Evolutionary conservation across 495 filamentous ascomycete species (phyloP).

Genomic region (Thermochaetoides thermophila): DNA sequence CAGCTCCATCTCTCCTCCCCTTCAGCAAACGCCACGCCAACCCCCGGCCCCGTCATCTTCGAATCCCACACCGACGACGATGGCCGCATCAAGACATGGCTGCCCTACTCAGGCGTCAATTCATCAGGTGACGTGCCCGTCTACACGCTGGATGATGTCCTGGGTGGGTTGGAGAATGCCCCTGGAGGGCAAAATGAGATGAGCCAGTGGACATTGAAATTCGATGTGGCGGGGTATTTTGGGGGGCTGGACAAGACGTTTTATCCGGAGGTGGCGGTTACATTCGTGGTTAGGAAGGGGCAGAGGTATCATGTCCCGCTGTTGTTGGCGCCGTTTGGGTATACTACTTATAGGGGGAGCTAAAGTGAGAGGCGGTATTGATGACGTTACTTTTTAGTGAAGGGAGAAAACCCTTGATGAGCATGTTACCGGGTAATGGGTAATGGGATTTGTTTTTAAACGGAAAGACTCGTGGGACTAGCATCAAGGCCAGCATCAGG

Average conservation of each 20-base stretch:
- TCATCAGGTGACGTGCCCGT: slow-evolving; percentile 33
- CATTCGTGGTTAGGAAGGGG: slow-evolving; percentile 57
- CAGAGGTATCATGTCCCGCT: slow-evolving; percentile 90
- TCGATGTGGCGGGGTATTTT: slow-evolving; percentile 67
- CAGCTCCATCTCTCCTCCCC: slow-evolving; percentile 40
- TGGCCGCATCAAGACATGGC: slow-evolving; percentile 74
- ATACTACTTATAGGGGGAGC: slow-evolving; percentile 81
- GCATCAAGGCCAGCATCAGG: no score
- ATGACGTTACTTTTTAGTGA: neutral
- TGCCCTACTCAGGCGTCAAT: slow-evolving; percentile 32
- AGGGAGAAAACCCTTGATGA: neutral
- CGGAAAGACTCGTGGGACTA: no score
- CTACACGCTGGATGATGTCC: slow-evolving; percentile 36
- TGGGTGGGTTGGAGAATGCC: slow-evolving; percentile 19
- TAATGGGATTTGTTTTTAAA: no score
- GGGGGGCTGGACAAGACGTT: slow-evolving; percentile 63
- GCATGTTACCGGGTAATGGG: neutral
- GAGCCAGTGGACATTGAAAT: slow-evolving; percentile 52
- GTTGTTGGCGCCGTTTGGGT: slow-evolving; percentile 77
- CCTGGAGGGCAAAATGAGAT: slow-evolving; percentile 4
- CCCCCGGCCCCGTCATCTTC: slow-evolving; percentile 25
- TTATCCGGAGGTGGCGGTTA: slow-evolving; percentile 80
- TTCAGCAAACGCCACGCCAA: slow-evolving; percentile 4
- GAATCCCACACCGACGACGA: slow-evolving; percentile 65
- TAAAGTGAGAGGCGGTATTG: slow-evolving; percentile 11